Evolutionary conservation across 2,329 filamentous ascomycete genomes (phyloP).

Genomic region (Leptoxyphium fumago): DNA sequence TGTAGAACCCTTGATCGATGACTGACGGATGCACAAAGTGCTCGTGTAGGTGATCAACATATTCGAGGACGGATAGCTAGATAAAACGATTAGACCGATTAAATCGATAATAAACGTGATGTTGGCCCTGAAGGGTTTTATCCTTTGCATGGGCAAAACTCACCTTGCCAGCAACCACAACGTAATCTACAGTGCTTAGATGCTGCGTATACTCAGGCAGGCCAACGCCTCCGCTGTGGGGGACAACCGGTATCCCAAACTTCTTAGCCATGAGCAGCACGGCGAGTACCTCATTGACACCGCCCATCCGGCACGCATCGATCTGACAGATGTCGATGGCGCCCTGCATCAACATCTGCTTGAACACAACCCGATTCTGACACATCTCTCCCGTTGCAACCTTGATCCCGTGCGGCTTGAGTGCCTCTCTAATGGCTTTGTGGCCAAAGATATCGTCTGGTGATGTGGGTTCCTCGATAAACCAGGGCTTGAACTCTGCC

Average conservation of each 20-base stretch:
- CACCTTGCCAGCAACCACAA: conserved; percentile 67
- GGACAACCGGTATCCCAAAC: conserved; percentile 67
- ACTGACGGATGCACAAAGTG: conserved; percentile 73
- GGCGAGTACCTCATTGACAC: conserved; percentile 85
- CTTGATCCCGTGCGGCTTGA: conserved; percentile 59
- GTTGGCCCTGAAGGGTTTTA: too few species aligned
- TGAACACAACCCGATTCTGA: conserved; percentile 88
- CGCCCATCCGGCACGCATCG: conserved; percentile 77
- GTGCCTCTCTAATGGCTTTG: conserved; percentile 67
- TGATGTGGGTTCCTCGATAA: conserved; percentile 86
- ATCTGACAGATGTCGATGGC: conserved; percentile 83
- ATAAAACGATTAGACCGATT: background rate
- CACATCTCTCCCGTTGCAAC: conserved; percentile 92
- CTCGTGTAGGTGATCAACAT: conserved; percentile 86
- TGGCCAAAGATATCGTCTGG: conserved; percentile 84
- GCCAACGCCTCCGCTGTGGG: conserved; percentile 78
- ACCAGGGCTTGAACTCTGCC: conserved; percentile 74
- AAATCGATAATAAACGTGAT: too few species aligned
- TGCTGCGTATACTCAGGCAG: conserved; percentile 91
- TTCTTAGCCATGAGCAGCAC: conserved; percentile 75
- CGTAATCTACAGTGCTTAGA: conserved; percentile 82
- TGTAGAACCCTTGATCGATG: conserved; percentile 76
- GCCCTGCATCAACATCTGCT: conserved; percentile 67
- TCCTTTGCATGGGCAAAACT: background rate
- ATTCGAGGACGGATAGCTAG: conserved; percentile 51